Conservation (phyloP, 164 flowering plant species). For the Stephania yunnanensis region DNA sequence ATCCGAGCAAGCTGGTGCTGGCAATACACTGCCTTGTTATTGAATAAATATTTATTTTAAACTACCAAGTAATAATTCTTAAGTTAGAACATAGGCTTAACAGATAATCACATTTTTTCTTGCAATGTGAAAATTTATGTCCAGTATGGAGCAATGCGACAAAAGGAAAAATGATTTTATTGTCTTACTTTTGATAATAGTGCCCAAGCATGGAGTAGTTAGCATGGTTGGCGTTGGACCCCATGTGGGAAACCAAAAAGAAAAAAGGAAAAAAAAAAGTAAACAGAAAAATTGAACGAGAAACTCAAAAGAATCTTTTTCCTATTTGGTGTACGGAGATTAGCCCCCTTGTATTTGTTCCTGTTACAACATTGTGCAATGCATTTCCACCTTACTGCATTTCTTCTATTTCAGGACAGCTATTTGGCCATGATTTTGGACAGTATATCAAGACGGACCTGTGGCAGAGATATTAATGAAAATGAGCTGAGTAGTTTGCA, state of each 20-base stretch:
- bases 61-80: too few species aligned
- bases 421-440: constrained; percentile 49
- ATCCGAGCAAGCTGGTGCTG: too few species aligned
- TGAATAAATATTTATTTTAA: too few species aligned
- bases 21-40: too few species aligned
- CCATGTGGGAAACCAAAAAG: not conserved
- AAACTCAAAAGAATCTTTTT: not conserved
- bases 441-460: constrained; percentile 44
- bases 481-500: constrained; percentile 56
- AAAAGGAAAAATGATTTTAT: too few species aligned
- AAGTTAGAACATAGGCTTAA: too few species aligned
- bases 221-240: not conserved
- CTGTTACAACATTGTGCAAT: not conserved
- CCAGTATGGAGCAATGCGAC: too few species aligned
- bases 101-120: too few species aligned
- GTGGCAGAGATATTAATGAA: constrained; percentile 36
- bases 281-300: too few species aligned
- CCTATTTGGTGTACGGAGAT: not conserved
- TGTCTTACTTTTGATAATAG: too few species aligned
- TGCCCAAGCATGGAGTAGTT: not conserved
- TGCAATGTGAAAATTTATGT: too few species aligned
- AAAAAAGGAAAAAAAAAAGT: not conserved
- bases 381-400: constrained; percentile 15
- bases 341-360: not conserved
- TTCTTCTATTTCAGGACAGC: constrained; percentile 42